Conservation (phyloP, 352 stramenopile species). For the Phytopythium litorale region DNA sequence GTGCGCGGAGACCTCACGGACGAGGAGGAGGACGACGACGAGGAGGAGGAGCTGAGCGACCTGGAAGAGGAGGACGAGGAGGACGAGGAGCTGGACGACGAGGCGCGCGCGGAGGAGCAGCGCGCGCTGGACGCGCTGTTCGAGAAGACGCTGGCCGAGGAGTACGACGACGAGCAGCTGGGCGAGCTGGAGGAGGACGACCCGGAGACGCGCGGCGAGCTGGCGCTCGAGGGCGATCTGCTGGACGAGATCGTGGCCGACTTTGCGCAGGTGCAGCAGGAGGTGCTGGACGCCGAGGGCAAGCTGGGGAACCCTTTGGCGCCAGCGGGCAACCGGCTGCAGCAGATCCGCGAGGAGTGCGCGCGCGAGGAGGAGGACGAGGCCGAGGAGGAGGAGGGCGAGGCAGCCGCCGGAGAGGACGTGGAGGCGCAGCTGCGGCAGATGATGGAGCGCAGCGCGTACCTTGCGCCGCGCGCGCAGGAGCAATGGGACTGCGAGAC, state of each 20-base stretch:
- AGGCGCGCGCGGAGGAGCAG: constrained; percentile 68
- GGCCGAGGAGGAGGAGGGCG: constrained; percentile 44
- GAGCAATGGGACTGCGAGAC: constrained; percentile 96
- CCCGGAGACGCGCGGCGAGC: constrained; percentile 62
- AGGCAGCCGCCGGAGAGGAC: constrained; percentile 23
- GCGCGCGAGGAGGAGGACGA: constrained; percentile 64
- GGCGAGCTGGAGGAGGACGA: constrained; percentile 78
- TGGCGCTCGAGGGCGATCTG: constrained; percentile 65
- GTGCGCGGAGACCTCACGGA: constrained; percentile 64
- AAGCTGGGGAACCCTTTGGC: constrained; percentile 70
- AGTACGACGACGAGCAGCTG: constrained; percentile 80
- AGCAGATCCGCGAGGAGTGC: constrained; percentile 76
- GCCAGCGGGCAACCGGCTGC: constrained; percentile 58
- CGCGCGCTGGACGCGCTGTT: constrained; percentile 88
- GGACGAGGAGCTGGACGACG: constrained; percentile 30
- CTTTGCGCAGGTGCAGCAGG: constrained; percentile 60
- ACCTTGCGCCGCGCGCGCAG: constrained; percentile 52
- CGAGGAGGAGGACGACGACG: constrained; percentile 70
- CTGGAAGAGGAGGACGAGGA: constrained; percentile 50
- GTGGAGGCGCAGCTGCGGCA: constrained; percentile 32
- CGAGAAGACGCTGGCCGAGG: constrained; percentile 74
- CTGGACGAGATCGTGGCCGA: constrained; percentile 74
- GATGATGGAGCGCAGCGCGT: constrained; percentile 59
- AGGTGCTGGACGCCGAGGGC: constrained; percentile 69
- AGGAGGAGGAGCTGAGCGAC: constrained; percentile 87